Percentiles rank a stretch among this genome's conserved stretches.
Evolutionary conservation across 2,329 filamentous ascomycete species (phyloP).

Genomic region (Aspergillus bombycis): DNA sequence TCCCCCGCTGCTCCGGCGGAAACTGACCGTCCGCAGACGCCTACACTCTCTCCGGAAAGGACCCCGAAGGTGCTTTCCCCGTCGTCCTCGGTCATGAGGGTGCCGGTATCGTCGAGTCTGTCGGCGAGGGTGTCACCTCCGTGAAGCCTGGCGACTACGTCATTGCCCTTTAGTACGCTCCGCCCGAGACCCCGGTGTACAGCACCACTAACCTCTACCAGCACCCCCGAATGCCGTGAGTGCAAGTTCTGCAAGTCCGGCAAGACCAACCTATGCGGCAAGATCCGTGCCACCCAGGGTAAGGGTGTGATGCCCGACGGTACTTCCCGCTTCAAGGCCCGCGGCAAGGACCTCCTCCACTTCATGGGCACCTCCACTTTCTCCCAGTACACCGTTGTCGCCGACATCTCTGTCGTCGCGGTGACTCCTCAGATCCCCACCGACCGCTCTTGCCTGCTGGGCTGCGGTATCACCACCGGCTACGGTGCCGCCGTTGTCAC

Average conservation of each 20-base stretch:
- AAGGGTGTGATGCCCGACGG: conserved; percentile 97
- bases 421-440: conserved; percentile 89
- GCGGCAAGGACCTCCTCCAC: conserved; percentile 92
- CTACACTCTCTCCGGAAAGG: conserved; percentile 93
- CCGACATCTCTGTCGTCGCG: conserved; percentile 96
- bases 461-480: conserved; percentile 97
- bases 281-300: conserved; percentile 96
- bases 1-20: no score
- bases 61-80: conserved; percentile 93
- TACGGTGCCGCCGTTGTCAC: conserved; percentile 96
- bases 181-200: neutral
- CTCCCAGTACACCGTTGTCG: conserved; percentile 97
- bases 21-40: conserved; percentile 62
- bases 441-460: conserved; percentile 93
- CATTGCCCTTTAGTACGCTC: conserved; percentile 76
- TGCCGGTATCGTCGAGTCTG: conserved; percentile 87
- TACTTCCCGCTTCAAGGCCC: conserved; percentile 90
- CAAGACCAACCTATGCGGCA: conserved; percentile 99
- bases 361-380: conserved; percentile 99
- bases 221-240: conserved; percentile 93
- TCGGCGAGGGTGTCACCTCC: conserved; percentile 91
- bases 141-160: conserved; percentile 95
- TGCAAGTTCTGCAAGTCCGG: conserved; percentile 99
- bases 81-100: conserved; percentile 89
- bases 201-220: conserved; percentile 41